phyloP scores from a whole-genome alignment of 2,329 filamentous ascomycete species.

The Claviceps maximensis region DNA sequence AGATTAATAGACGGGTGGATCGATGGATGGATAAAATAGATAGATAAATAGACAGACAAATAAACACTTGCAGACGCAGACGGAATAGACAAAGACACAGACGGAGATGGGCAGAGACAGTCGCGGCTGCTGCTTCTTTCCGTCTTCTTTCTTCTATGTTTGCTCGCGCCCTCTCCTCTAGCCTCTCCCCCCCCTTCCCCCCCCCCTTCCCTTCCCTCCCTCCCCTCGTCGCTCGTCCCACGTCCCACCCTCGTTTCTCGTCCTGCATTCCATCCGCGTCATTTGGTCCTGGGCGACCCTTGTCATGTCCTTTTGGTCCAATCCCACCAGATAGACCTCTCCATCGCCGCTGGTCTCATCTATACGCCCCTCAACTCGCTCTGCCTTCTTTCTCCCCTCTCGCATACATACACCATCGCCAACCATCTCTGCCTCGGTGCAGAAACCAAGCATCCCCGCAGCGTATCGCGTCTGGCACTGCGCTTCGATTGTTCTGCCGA shows the following conservation, averaged over 20 bases:
- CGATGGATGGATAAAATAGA: too few relatives aligned
- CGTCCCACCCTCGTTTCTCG: conserved; percentile 1
- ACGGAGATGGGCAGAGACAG: background rate
- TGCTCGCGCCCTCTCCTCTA: background rate
- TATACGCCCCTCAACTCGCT: conserved; percentile 1
- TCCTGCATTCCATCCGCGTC: conserved; percentile 4
- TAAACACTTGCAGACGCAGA: too few relatives aligned
- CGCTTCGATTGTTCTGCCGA: background rate
- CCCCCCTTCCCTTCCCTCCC: background rate
- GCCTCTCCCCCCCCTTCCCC: background rate
- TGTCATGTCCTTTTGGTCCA: conserved; percentile 3
- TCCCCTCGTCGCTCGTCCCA: background rate
- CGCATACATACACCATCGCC: conserved; percentile 2
- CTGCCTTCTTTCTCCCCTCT: background rate
- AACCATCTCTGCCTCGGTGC: conserved; percentile 2
- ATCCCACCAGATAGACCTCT: conserved; percentile 1
- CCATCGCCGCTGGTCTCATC: background rate
- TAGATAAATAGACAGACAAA: too few relatives aligned
- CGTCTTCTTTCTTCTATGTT: background rate
- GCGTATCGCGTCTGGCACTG: background rate
- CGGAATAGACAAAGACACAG: too few relatives aligned
- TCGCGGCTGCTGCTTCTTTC: background rate
- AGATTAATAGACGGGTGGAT: too few relatives aligned
- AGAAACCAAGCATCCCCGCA: background rate
- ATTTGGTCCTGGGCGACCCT: conserved; percentile 1